Base-by-base conservation (phyloP, 176 grass and related monocot genomes). In the Triticum aestivum region DNA sequence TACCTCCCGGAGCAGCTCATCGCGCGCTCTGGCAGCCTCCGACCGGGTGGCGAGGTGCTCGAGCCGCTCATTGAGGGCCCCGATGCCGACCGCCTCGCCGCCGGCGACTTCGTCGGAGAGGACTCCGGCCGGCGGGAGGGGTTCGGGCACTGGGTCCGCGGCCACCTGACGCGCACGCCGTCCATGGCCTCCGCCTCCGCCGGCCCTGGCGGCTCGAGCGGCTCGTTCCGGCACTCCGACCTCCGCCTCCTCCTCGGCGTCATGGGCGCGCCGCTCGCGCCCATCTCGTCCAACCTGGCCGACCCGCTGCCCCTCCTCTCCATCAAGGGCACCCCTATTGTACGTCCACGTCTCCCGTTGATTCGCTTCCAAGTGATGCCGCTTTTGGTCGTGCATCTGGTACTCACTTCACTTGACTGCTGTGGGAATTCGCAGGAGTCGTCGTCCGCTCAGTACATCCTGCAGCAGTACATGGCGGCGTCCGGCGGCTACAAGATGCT, bases 391-490 rank as follows among this genome's bases (percentile, higher is more conserved):
- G 66, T 84, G 84, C 71, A 82, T 89, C 73, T 69, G 86, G 83
- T 58, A 77, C 42, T 75, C 2, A 47, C 42, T 45, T 45, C 42
- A 49, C 81, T 82, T 74, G 3, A 78, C 42, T 10, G 24, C 3
- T 39, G 5, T 64, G 26, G 34, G 23, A 17, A 52, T 77, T 65
- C 24, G 69, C 69, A 98, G 96, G 93, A 96, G 84, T 85, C 87
- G 29, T 94, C 96, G 72, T 96, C 93, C 27, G 96, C 91, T 58
- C 93, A 96, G 84, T 98, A 98, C 85, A 98, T 98, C 65, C 69
- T 98, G 73, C 96, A 98, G 49, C 93, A 98, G 84, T 98, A 98
- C 85, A 92, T 84, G 87, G 93, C 92, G 76, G 93, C 96, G 7
- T 92, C 90, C 65, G 93, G 91, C 8, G 96, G 96, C 6, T 68